Evolutionary conservation across 192 early-diverging fungal species (phyloP), one percentile per base, ranked within the genome.

Genomic region (Rhizoclosmatium sp.): DNA sequence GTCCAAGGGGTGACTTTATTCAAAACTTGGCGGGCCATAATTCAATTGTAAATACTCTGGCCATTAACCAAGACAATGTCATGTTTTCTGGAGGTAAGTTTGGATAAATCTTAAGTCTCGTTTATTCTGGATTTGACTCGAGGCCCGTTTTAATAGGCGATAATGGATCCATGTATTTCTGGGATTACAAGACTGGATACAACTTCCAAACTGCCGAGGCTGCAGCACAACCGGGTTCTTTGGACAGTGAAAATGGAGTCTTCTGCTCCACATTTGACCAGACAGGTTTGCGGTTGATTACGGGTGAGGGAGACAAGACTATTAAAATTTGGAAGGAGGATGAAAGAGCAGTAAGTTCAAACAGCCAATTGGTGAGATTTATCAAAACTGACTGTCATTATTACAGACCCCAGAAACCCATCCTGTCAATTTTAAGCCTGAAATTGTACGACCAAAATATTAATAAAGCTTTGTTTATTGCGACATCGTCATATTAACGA

Each of bases 241-340:
- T 99, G 48, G 95, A 96, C 71, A 93, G 92, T 73, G 98, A 99
- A 85, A 94, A 94, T 7, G 98, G 98, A 58, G 92, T 99, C 58
- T 97, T 99, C 66, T 93, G 93, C 76, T 94, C 94, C 59, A 92
- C 94, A 2, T 99, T 99, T 91, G 98, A 99, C 80, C 91, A 90
- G 62, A 96, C 97, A 21, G 97, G 98, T 1, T 89, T 94, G 67
- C 93, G 98, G 49, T 86, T 99, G 61, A 95, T 99, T 75, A 99
- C 98, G 2, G 95, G 98, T 77, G 98, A 99, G 83, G 97, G 97
- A 0, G 98, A 99, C 83, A 99, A 99, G 86, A 96, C 96, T 1
- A 96, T 99, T 84, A 99, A 99, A 87, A 95, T 99, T 65, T 98
- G 93, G 91, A 93, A 92, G 69, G 94, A 97, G 78, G 94, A 97